Percentiles rank a stretch among this genome's conserved stretches.
phyloP scores from a whole-genome alignment of 2,329 filamentous ascomycete species.

The Penicillium crustosum region DNA sequence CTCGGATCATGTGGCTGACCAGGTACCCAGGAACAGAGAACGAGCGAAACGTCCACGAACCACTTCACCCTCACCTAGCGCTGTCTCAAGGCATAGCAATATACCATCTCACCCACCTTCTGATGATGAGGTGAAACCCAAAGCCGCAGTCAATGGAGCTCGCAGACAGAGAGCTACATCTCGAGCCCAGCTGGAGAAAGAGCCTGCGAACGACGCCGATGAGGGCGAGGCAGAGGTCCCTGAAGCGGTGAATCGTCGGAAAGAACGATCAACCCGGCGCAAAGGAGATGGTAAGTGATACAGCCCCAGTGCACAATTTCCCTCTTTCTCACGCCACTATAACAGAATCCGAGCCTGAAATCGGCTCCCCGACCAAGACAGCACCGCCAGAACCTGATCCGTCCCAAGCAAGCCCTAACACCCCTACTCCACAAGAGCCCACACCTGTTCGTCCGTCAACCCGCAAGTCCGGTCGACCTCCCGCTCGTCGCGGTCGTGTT shows the following conservation, averaged over 20 bases:
- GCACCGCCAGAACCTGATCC: slow-evolving; percentile 40
- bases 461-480: slow-evolving; percentile 64
- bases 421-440: slow-evolving; percentile 40
- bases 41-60: slow-evolving; percentile 81
- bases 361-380: slow-evolving; percentile 54
- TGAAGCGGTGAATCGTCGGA: slow-evolving; percentile 76
- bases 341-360: slow-evolving; percentile 70
- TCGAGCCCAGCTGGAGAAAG: slow-evolving; percentile 55
- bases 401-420: slow-evolving; percentile 45
- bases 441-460: slow-evolving; percentile 42
- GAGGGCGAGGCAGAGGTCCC: slow-evolving; percentile 72
- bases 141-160: slow-evolving; percentile 32
- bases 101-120: slow-evolving; percentile 50
- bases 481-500: slow-evolving; percentile 64
- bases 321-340: slow-evolving; percentile 35
- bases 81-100: slow-evolving; percentile 52
- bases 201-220: slow-evolving; percentile 43
- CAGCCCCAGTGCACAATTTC: background rate
- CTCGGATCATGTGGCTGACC: slow-evolving; percentile 27
- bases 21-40: slow-evolving; percentile 61
- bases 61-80: slow-evolving; percentile 69
- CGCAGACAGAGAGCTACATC: slow-evolving; percentile 62
- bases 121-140: slow-evolving; percentile 63
- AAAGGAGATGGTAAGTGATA: slow-evolving; percentile 69
- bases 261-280: slow-evolving; percentile 76